A percentile compares a stretch with the other conserved stretches of the same genome.
These are phyloP conservation scores for Penicillium sp. DNA, from an alignment of 2,329 filamentous ascomycete genomes.

Conservation along the genomic window DNA sequence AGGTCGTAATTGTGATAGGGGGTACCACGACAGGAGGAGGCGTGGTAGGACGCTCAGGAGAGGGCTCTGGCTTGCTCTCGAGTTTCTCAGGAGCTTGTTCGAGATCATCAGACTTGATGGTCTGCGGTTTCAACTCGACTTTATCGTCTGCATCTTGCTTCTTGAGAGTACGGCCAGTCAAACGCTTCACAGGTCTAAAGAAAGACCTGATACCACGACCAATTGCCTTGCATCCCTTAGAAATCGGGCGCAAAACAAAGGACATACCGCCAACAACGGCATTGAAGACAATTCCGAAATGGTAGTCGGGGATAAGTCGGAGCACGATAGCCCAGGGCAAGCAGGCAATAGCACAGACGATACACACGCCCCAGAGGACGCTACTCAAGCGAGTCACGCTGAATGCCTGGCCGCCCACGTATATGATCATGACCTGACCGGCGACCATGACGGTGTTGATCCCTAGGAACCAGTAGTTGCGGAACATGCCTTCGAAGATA, in stretches of 20 bases:
- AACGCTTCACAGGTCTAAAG: constrained; percentile 25
- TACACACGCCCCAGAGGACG: constrained; percentile 82
- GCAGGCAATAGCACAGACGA: constrained; percentile 79
- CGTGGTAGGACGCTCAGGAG: constrained; percentile 20
- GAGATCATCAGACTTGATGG: constrained; percentile 9
- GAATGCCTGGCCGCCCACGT: constrained; percentile 79
- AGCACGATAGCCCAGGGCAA: constrained; percentile 79
- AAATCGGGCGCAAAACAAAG: constrained; percentile 47
- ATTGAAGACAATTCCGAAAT: constrained; percentile 43
- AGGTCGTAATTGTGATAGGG: constrained; percentile 41
- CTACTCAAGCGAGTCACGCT: constrained; percentile 66
- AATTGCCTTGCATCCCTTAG: constrained; percentile 29
- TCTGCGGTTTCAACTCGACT: not conserved
- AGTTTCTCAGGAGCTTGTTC: constrained; percentile 6
- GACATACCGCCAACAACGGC: constrained; percentile 56
- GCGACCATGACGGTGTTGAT: constrained; percentile 87
- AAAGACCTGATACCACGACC: constrained; percentile 24
- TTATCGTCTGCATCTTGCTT: not conserved
- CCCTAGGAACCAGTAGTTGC: constrained; percentile 83
- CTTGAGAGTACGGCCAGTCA: constrained; percentile 19
- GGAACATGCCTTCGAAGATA: constrained; percentile 82
- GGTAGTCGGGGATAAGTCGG: constrained; percentile 74
- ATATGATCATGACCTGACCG: constrained; percentile 85
- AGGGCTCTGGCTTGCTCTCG: constrained; percentile 5
- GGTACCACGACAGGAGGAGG: constrained; percentile 29